These are phyloP conservation scores for Diaporthe sp. DNA, from an alignment of 2,329 filamentous ascomycete genomes.

Conservation along the genomic window DNA sequence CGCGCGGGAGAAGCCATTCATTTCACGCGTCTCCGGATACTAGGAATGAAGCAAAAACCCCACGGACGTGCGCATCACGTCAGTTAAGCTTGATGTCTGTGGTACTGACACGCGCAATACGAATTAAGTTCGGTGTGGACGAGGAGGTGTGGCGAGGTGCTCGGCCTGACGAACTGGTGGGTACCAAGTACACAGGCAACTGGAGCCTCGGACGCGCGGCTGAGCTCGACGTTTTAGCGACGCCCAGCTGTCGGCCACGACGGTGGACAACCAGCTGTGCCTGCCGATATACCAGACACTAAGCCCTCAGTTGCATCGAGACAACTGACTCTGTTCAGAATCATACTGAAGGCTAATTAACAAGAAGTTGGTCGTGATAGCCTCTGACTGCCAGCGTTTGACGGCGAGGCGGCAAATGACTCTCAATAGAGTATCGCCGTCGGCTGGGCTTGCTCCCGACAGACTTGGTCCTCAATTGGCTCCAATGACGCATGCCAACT, in stretches of 20 bases:
- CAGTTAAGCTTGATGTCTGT: slow-evolving; percentile 33
- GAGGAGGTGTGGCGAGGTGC: slow-evolving; percentile 3
- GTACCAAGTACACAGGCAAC: slow-evolving; percentile 5
- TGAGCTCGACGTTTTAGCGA: slow-evolving; percentile 23
- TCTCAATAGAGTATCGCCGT: slow-evolving; percentile 26
- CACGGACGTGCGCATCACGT: slow-evolving; percentile 29
- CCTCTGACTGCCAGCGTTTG: slow-evolving; percentile 33
- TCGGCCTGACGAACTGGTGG: slow-evolving; percentile 27
- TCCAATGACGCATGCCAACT: slow-evolving; percentile 21
- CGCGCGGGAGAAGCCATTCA: slow-evolving; percentile 28
- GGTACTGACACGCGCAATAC: slow-evolving; percentile 28
- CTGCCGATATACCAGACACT: neutral
- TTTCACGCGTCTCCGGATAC: neutral
- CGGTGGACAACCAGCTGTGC: neutral
- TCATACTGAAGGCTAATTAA: slow-evolving; percentile 22
- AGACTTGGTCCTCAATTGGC: slow-evolving; percentile 17
- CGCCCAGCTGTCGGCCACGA: neutral
- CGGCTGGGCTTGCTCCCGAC: slow-evolving; percentile 28
- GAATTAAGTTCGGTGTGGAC: slow-evolving; percentile 24
- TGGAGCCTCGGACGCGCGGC: slow-evolving; percentile 29
- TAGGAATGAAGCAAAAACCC: neutral
- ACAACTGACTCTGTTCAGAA: slow-evolving; percentile 17
- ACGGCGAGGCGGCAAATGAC: slow-evolving; percentile 34
- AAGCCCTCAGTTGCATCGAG: slow-evolving; percentile 3
- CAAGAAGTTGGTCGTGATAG: slow-evolving; percentile 15